Evolutionary conservation across 2,329 filamentous ascomycete genomes (phyloP).

Genomic region (Epichloe gansuensis): DNA sequence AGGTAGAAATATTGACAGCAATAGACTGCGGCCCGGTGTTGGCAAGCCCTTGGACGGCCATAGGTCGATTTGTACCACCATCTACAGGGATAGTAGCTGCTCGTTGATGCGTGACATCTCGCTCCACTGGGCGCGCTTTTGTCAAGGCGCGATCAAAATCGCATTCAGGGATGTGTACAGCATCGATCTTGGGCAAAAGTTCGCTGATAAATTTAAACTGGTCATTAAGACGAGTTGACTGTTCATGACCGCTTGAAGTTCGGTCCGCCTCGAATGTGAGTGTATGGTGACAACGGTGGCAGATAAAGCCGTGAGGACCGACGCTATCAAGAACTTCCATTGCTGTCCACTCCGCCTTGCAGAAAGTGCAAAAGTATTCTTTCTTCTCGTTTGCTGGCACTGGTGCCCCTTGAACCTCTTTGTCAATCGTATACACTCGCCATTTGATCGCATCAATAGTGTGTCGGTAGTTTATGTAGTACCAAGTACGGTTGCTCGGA

Average conservation of each 20-base stretch:
- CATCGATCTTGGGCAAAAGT: conserved; percentile 64
- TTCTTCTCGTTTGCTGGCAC: conserved; percentile 77
- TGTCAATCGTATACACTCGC: conserved; percentile 77
- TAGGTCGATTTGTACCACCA: conserved; percentile 40
- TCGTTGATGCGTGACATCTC: conserved; percentile 56
- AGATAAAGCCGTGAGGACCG: conserved; percentile 63
- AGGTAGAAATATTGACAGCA: conserved; percentile 55
- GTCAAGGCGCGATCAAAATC: conserved; percentile 59
- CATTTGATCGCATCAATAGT: conserved; percentile 96
- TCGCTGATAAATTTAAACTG: conserved; percentile 71
- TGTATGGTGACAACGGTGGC: conserved; percentile 60
- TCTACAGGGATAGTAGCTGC: conserved; percentile 48
- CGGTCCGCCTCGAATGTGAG: conserved; percentile 56
- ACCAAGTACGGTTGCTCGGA: conserved; percentile 81
- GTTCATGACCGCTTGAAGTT: conserved; percentile 57
- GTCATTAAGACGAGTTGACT: conserved; percentile 62
- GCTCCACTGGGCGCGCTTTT: conserved; percentile 49
- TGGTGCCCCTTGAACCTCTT: conserved; percentile 74
- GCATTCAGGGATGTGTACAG: conserved; percentile 60
- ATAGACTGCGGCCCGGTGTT: conserved; percentile 58
- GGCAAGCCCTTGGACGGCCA: conserved; percentile 56
- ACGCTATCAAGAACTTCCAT: conserved; percentile 77
- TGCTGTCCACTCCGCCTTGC: conserved; percentile 75
- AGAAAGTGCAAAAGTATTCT: conserved; percentile 75
- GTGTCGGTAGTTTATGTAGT: conserved; percentile 90